A percentile compares a stretch with the other conserved stretches of the same genome.
phyloP scores from a whole-genome alignment of 83 land plant genomes.

The Diphasiastrum complanatum region DNA sequence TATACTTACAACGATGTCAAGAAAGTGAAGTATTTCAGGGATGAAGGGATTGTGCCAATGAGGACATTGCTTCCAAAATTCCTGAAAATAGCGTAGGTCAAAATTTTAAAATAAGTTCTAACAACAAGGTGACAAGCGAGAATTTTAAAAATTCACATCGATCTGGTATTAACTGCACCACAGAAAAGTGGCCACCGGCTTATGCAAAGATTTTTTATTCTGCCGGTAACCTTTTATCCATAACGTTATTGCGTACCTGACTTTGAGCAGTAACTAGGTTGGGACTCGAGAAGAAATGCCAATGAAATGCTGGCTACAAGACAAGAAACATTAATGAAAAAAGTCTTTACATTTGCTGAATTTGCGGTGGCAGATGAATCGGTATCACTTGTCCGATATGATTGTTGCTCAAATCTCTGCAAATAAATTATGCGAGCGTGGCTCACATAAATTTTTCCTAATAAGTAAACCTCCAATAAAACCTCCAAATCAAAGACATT shows the following conservation, averaged over 20 bases:
- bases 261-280: too few relatives aligned
- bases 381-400: background rate
- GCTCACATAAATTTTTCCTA: too few relatives aligned
- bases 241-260: too few relatives aligned
- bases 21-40: conserved; percentile 2
- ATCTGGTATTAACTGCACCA: background rate
- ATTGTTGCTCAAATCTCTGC: conserved; percentile 15
- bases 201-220: too few relatives aligned
- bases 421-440: too few relatives aligned
- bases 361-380: conserved; percentile 7
- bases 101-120: too few relatives aligned
- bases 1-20: conserved; percentile 1
- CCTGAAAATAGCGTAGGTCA: conserved; percentile 2
- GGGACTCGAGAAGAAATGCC: too few relatives aligned
- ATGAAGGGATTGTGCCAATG: conserved; percentile 1
- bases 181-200: background rate
- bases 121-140: background rate
- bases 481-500: too few relatives aligned
- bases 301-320: too few relatives aligned
- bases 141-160: background rate
- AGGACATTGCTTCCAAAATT: conserved; percentile 3
- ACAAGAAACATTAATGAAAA: too few relatives aligned
- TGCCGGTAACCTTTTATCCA: too few relatives aligned
- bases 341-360: conserved; percentile 6
- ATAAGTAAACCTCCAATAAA: too few relatives aligned